phyloP scores from a whole-genome alignment of 176 grass and related monocot genomes.

The Miscanthus lutarioriparius region DNA sequence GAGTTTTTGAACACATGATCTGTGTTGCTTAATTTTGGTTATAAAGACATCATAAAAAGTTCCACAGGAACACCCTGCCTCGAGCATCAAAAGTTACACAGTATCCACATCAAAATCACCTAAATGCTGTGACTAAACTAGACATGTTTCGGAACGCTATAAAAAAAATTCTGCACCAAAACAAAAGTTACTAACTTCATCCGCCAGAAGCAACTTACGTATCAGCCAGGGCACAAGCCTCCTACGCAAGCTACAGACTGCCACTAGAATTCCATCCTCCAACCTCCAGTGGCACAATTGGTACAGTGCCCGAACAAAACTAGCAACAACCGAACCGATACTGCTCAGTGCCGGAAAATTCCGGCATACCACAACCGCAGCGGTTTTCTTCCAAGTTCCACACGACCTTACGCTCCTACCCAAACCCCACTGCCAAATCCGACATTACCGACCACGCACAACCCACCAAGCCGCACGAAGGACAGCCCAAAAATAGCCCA shows the following conservation, averaged over 20 bases:
- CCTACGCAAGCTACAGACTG: not conserved
- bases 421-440: not conserved
- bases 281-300: not conserved
- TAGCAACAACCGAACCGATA: not conserved
- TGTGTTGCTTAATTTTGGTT: not conserved
- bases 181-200: not conserved
- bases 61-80: not conserved
- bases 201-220: not conserved
- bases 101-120: not conserved
- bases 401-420: not conserved
- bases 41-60: not conserved
- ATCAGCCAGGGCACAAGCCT: not conserved
- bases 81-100: not conserved
- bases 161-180: not conserved
- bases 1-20: not conserved
- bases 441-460: no score
- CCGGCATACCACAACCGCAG: not conserved
- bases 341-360: not conserved
- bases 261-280: not conserved
- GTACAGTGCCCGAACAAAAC: not conserved
- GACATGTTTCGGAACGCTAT: not conserved
- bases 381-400: slow-evolving; percentile 9
- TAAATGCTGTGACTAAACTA: not conserved
- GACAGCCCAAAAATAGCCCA: no score
- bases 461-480: not conserved